Base-by-base conservation (phyloP, 208 protist genomes). In the Sergeia podlipaevii region DNA sequence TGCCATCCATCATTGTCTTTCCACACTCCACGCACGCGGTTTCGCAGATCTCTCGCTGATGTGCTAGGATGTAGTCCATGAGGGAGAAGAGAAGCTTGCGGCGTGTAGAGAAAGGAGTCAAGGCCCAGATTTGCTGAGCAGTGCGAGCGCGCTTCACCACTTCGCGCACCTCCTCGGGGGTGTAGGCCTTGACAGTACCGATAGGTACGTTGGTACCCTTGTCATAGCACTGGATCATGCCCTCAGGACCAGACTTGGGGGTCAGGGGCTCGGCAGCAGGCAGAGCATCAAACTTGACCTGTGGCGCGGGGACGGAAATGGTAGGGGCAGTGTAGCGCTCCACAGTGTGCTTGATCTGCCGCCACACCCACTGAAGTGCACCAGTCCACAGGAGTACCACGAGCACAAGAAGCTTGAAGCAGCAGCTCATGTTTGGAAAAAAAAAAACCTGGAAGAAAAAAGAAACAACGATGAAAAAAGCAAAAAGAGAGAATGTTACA, bases 1-100 rank as follows among this genome's bases (percentile, higher is more conserved):
- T 76, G 54, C 80, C 86, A 66, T 97, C 91, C 78, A 97, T 83
- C 81, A 92, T 87, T 17, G 89, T 96, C 70, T 96, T 96, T 54
- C 89, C 89, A 67, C 85, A 90, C 62, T 96, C 89, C 23, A 92
- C 75, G 41, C 72, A 88, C 10, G 85, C 70, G n/a, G 83, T 90
- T 67, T 90, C 69, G 76, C 85, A 93, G 60, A 96, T 93, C 56
- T 80, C 67, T 30, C 59, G 36, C 65, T 96, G 85, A 43, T 96
- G 60, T 23, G 65, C 58, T 30, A 96, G 69, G 44, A 96, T 78
- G 71, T 91, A 93, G 64, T 96, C 85, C 75, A 93, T 80, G 10
- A 96, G 65, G 36, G 79, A 74, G 49, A 89, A 91, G 30, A 96
- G 53, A 7, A 96, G 74, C 46, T 74, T 74, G 36, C 89, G 85